phyloP scores from a whole-genome alignment of 2,329 filamentous ascomycete genomes.

The Triangularia verruculosa region DNA sequence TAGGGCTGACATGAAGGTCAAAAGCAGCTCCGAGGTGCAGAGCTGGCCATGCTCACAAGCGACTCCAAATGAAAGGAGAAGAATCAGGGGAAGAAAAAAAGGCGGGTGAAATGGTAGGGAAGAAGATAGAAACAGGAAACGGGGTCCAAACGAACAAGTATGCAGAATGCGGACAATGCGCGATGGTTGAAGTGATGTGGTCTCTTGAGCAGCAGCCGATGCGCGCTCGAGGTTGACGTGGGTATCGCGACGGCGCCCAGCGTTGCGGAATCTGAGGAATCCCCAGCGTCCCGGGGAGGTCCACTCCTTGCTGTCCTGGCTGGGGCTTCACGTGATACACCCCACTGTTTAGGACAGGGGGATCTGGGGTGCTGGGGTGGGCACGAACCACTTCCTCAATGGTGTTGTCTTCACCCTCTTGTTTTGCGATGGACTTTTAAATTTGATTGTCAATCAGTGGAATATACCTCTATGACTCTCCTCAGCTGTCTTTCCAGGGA shows the following conservation, averaged over 20 bases:
- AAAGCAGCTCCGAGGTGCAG: constrained; percentile 16
- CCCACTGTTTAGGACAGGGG: neutral
- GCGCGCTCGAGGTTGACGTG: constrained; percentile 16
- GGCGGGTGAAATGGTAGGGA: constrained; percentile 7
- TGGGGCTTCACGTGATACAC: neutral
- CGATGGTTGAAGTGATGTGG: constrained; percentile 6
- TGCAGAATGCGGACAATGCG: constrained; percentile 5
- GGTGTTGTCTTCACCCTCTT: neutral
- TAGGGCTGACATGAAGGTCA: constrained; percentile 18
- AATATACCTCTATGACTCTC: neutral
- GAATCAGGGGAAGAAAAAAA: constrained; percentile 11
- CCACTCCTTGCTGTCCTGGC: neutral
- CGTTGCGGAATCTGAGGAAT: constrained; percentile 12
- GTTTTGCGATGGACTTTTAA: neutral
- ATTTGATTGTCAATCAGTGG: neutral
- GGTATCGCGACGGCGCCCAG: constrained; percentile 19
- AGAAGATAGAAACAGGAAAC: constrained; percentile 17
- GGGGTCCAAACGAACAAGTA: constrained; percentile 29
- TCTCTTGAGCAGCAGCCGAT: constrained; percentile 17
- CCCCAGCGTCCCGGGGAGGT: neutral
- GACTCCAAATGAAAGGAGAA: constrained; percentile 12
- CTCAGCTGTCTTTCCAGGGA: too few species aligned
- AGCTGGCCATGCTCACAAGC: constrained; percentile 8
- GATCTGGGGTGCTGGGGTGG: neutral
- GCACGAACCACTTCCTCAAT: neutral